Evolutionary conservation across 2,329 filamentous ascomycete genomes (phyloP).

Genomic region (Xylariales sp.): DNA sequence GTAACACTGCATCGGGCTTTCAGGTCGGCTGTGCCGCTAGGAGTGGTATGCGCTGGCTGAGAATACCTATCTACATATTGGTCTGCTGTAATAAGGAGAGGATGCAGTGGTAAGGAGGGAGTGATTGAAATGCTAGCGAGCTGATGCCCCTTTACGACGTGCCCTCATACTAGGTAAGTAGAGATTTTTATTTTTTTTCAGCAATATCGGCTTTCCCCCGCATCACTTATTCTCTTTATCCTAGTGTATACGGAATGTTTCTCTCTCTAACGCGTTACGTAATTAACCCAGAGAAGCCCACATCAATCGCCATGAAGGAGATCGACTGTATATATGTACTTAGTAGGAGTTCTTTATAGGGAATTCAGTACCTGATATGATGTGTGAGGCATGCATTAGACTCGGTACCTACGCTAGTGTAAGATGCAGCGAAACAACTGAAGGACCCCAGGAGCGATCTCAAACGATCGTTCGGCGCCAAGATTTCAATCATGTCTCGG

Average conservation of each 20-base stretch:
- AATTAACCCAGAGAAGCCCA: constrained; percentile 1
- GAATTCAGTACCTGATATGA: constrained; percentile 7
- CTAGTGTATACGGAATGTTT: background rate
- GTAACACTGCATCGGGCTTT: constrained; percentile 24
- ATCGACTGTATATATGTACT: too few relatives aligned
- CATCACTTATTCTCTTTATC: constrained; percentile 1
- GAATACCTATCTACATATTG: too few relatives aligned
- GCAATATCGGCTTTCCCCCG: background rate
- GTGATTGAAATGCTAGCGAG: background rate
- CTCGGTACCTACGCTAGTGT: background rate
- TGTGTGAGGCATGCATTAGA: constrained; percentile 8
- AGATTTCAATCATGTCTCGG: constrained; percentile 23
- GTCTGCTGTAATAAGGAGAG: background rate
- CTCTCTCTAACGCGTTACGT: background rate
- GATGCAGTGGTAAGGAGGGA: constrained; percentile 12
- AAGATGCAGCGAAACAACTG: constrained; percentile 30
- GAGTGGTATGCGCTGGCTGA: background rate
- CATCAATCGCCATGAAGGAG: too few relatives aligned
- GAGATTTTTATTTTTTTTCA: too few relatives aligned
- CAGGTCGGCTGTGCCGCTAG: background rate
- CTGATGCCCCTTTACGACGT: background rate
- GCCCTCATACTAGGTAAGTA: background rate
- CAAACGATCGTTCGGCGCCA: constrained; percentile 36
- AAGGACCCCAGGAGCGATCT: constrained; percentile 33
- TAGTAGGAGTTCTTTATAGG: background rate